Percentiles rank a stretch among this genome's conserved stretches.
These are phyloP conservation scores for Pleurotus pulmonarius DNA, from an alignment of 768 basidiomycete species.

Conservation along the genomic window DNA sequence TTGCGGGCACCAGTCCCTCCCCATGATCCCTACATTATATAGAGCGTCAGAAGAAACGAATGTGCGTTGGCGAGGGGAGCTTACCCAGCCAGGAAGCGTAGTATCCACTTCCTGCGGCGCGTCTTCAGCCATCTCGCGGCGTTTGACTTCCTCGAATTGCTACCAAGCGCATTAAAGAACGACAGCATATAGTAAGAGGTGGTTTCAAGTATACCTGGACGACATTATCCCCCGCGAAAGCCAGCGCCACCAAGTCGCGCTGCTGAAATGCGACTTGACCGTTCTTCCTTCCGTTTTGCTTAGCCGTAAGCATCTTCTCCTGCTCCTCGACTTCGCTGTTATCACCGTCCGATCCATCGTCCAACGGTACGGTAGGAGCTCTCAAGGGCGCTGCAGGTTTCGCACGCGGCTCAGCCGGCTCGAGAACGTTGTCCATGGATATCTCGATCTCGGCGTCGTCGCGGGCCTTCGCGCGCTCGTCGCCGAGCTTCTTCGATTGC, in stretches of 20 bases:
- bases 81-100: conserved; percentile 93
- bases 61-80: conserved; percentile 19
- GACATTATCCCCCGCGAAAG: conserved; percentile 97
- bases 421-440: conserved; percentile 49
- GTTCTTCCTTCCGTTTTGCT: conserved; percentile 27
- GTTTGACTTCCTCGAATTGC: conserved; percentile 87
- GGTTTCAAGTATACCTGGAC: conserved; percentile 57
- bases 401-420: conserved; percentile 23
- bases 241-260: conserved; percentile 86
- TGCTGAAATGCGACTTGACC: conserved; percentile 76
- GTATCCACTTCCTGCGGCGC: conserved; percentile 87
- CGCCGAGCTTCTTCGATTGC: conserved; percentile 49
- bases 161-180: conserved; percentile 21
- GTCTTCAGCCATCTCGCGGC: conserved; percentile 77
- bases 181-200: no score
- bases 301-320: conserved; percentile 39
- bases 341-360: conserved; percentile 30
- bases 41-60: background rate
- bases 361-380: no score
- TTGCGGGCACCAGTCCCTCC: conserved; percentile 73
- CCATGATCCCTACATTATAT: conserved; percentile 77
- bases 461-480: conserved; percentile 52
- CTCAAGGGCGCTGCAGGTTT: conserved; percentile 37
- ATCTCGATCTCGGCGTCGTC: conserved; percentile 86
- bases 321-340: conserved; percentile 71